phyloP scores from a whole-genome alignment of 164 flowering plant genomes.

The Annona cherimola region DNA sequence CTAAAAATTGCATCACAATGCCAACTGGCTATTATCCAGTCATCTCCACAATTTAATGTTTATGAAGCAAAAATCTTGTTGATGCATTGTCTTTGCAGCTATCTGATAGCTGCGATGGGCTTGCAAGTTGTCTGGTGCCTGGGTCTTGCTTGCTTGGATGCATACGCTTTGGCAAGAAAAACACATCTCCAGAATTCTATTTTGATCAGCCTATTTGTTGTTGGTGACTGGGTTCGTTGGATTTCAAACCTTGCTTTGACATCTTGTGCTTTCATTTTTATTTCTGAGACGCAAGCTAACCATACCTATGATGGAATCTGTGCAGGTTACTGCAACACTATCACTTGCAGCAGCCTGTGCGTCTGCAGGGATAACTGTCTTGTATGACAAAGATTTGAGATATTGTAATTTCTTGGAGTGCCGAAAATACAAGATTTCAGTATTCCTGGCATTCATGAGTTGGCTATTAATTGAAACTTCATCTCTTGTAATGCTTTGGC shows the following conservation, averaged over 20 bases:
- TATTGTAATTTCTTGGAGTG: constrained; percentile 45
- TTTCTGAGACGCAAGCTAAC: neutral
- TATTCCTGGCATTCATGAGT: constrained; percentile 52
- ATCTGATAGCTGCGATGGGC: constrained; percentile 73
- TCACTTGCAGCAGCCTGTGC: constrained; percentile 76
- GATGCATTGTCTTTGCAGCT: constrained; percentile 37
- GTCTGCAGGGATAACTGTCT: constrained; percentile 53
- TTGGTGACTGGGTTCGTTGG: constrained; percentile 71
- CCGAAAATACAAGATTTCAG: constrained; percentile 47
- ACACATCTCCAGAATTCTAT: constrained; percentile 40
- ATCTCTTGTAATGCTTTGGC: constrained; percentile 71
- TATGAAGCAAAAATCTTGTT: neutral
- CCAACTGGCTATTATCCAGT: neutral
- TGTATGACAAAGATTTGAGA: constrained; percentile 50
- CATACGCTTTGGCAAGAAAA: constrained; percentile 42
- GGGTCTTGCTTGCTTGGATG: constrained; percentile 64
- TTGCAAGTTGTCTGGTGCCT: constrained; percentile 74
- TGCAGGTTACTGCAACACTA: constrained; percentile 54
- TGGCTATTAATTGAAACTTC: constrained; percentile 60
- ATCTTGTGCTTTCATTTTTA: neutral
- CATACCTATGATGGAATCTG: neutral
- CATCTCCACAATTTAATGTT: neutral
- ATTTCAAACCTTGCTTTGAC: neutral
- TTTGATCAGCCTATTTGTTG: constrained; percentile 56
- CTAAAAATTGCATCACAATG: too few relatives aligned